Evolutionary conservation across 306 rosid species (phyloP).

Genomic region (Trifolium pratense): DNA sequence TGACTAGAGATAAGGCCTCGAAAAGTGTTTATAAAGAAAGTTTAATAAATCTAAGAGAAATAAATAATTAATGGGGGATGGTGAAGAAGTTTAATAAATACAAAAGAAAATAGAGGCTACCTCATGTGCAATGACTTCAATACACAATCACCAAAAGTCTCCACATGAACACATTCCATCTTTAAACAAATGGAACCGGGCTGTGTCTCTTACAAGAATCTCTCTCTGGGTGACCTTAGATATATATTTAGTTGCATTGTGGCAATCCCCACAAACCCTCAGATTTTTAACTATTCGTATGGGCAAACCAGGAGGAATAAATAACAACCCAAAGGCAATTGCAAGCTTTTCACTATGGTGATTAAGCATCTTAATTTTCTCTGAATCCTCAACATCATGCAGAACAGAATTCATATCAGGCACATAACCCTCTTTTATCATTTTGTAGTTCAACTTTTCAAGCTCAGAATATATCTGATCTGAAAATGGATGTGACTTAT

Average conservation of each 20-base stretch:
- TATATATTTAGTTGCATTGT: slow-evolving; percentile 89
- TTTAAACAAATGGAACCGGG: slow-evolving; percentile 86
- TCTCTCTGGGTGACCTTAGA: slow-evolving; percentile 85
- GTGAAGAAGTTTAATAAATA: slow-evolving; percentile 1
- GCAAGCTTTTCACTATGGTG: slow-evolving; percentile 94
- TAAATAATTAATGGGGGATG: not conserved
- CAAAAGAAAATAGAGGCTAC: not conserved
- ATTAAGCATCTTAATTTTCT: slow-evolving; percentile 80
- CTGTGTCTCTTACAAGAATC: slow-evolving; percentile 89
- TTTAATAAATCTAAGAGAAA: slow-evolving; percentile 5
- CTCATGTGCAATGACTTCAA: slow-evolving; percentile 22
- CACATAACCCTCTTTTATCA: slow-evolving; percentile 76
- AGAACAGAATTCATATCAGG: slow-evolving; percentile 84
- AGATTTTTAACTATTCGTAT: slow-evolving; percentile 82
- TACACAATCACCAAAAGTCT: slow-evolving; percentile 78
- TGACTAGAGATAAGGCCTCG: not conserved
- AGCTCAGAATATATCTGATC: slow-evolving; percentile 79
- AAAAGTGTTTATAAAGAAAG: not conserved
- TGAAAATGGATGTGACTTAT: slow-evolving; percentile 69
- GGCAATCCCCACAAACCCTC: slow-evolving; percentile 92
- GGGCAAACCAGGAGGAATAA: slow-evolving; percentile 70
- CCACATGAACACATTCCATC: slow-evolving; percentile 87
- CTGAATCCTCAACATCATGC: slow-evolving; percentile 84
- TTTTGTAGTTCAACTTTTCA: slow-evolving; percentile 63
- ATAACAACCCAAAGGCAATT: slow-evolving; percentile 85